A percentile compares a stretch with the other conserved stretches of the same genome.
Conservation (phyloP, 2,329 filamentous ascomycete genomes). For the Aspergillus niger region DNA sequence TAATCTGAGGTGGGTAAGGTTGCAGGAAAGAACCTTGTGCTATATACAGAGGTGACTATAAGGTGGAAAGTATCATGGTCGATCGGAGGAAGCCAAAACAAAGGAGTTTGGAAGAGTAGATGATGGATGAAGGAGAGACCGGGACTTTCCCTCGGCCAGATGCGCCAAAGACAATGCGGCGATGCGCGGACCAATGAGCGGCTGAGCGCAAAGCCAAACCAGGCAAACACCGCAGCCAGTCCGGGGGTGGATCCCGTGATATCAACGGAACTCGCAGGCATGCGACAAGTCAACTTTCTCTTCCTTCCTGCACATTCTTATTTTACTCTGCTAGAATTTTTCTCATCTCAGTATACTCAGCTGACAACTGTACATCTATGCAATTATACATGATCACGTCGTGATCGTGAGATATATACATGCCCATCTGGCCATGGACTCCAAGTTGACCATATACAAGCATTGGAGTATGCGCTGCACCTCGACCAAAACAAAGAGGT, state of each 20-base stretch:
- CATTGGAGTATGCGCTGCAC: conserved; percentile 12
- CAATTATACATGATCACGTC: conserved; percentile 11
- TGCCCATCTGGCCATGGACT: conserved; percentile 8
- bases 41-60: background rate
- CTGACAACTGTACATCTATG: conserved; percentile 5
- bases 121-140: background rate
- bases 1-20: background rate
- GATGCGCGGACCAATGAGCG: background rate
- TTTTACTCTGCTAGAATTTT: background rate
- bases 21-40: background rate
- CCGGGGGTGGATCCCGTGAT: conserved; percentile 1
- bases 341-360: background rate
- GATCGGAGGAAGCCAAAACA: background rate
- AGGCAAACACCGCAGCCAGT: background rate
- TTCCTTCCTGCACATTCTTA: background rate
- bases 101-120: background rate
- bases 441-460: conserved; percentile 16
- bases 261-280: background rate
- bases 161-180: background rate
- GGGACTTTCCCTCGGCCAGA: background rate
- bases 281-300: too few relatives aligned
- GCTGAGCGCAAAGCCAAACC: background rate
- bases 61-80: background rate
- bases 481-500: conserved; percentile 7
- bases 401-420: conserved; percentile 15